Conservation (phyloP, 176 grass and related monocot species). For the Carex myosuroides region DNA sequence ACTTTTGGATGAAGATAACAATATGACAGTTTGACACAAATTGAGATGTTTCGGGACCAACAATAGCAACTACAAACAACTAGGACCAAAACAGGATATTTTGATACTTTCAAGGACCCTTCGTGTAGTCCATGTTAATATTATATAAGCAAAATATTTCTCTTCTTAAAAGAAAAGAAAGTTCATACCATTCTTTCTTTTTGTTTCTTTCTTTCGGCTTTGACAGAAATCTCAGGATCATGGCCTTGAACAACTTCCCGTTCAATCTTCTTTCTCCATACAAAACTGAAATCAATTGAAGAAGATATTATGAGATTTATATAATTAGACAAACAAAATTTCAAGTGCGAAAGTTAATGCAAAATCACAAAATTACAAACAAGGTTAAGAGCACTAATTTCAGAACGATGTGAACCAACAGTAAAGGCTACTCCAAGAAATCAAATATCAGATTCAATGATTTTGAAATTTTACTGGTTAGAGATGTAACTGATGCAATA, state of each 20-base stretch:
- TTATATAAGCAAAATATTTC: not conserved
- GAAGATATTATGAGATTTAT: constrained; percentile 14
- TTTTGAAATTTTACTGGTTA: not conserved
- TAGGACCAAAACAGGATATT: not conserved
- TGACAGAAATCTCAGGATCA: constrained; percentile 78
- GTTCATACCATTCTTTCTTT: constrained; percentile 82
- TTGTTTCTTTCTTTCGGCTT: constrained; percentile 76
- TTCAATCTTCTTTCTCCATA: constrained; percentile 99
- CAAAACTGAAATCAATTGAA: constrained; percentile 48
- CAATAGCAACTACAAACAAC: not conserved
- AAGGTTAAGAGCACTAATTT: not conserved
- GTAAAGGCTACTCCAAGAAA: not conserved
- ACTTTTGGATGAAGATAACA: not conserved
- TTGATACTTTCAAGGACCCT: not conserved
- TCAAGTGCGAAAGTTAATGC: not conserved
- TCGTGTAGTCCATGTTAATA: not conserved
- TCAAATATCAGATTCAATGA: not conserved
- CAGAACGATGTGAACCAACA: not conserved
- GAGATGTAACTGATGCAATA: not conserved
- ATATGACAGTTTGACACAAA: not conserved
- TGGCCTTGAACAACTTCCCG: constrained; percentile 70
- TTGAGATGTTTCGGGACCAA: not conserved
- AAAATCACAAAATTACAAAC: not conserved
- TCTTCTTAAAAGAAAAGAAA: not conserved
- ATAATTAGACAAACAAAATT: constrained; percentile 1